Conservation (phyloP, 169 alveolate genomes). For the Neospora caninum region DNA sequence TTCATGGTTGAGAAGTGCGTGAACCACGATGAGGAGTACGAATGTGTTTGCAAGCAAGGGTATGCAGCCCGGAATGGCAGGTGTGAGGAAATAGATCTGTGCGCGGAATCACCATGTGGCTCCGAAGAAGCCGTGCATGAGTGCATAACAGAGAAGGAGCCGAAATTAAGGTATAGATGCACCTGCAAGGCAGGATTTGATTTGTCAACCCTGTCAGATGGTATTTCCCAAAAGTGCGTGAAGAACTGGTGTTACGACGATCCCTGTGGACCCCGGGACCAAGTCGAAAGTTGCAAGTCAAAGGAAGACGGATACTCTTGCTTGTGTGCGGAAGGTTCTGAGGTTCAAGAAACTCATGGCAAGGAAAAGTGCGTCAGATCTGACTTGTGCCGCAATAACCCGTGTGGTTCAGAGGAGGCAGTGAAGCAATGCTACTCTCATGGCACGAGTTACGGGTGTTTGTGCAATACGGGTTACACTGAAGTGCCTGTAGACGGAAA, state of each 20-base stretch:
- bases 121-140: constrained; percentile 34
- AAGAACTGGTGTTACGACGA: constrained; percentile 28
- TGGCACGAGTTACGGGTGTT: constrained; percentile 15
- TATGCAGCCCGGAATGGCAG: neutral
- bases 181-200: constrained; percentile 25
- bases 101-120: constrained; percentile 46
- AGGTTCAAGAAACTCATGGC: neutral
- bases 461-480: constrained; percentile 39
- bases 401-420: constrained; percentile 1
- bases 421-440: constrained; percentile 18
- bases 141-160: constrained; percentile 10
- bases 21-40: constrained; percentile 8
- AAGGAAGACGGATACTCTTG: neutral
- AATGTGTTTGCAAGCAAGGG: constrained; percentile 23
- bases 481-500: neutral
- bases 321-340: constrained; percentile 1
- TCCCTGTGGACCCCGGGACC: neutral
- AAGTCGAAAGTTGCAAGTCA: neutral
- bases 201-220: neutral
- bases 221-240: neutral
- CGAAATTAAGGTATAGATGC: neutral
- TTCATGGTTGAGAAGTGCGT: constrained; percentile 1
- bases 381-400: neutral
- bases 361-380: neutral
- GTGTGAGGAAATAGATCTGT: constrained; percentile 31